Evolutionary conservation across 805 yeast genomes (phyloP).

Genomic region (Candida nitratophila): DNA sequence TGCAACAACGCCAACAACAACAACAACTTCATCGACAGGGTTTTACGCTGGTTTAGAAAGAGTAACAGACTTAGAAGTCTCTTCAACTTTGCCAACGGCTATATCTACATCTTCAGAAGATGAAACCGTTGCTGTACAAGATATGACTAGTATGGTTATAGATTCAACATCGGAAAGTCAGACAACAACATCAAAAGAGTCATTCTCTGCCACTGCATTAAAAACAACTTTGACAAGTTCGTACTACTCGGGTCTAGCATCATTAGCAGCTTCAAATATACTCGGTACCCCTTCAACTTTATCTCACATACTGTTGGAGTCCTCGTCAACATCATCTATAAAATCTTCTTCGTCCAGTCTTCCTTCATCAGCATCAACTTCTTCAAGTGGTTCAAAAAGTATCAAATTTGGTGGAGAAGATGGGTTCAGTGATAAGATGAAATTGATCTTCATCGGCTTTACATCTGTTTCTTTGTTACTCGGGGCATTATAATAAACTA

Average conservation of each 20-base stretch:
- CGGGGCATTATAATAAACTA: neutral
- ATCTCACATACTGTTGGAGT: no score
- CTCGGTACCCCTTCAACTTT: no score
- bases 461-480: neutral
- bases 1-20: neutral
- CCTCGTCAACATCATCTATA: neutral
- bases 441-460: neutral
- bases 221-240: slow-evolving; percentile 1
- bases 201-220: neutral
- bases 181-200: neutral
- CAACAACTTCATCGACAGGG: slow-evolving; percentile 3
- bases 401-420: neutral
- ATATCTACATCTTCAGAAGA: neutral
- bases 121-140: neutral
- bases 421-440: neutral
- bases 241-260: no score
- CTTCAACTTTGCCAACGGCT: slow-evolving; percentile 5
- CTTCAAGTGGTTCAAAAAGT: neutral
- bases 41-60: slow-evolving; percentile 14
- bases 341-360: neutral
- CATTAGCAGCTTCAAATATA: neutral
- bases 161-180: neutral
- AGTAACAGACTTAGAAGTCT: slow-evolving; percentile 11
- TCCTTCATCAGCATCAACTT: slow-evolving; percentile 1
- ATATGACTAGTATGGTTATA: neutral